A percentile compares a stretch with the other conserved stretches of the same genome.
These are phyloP conservation scores for Candida odintsovae DNA, from an alignment of 805 yeast species.

Conservation along the genomic window DNA sequence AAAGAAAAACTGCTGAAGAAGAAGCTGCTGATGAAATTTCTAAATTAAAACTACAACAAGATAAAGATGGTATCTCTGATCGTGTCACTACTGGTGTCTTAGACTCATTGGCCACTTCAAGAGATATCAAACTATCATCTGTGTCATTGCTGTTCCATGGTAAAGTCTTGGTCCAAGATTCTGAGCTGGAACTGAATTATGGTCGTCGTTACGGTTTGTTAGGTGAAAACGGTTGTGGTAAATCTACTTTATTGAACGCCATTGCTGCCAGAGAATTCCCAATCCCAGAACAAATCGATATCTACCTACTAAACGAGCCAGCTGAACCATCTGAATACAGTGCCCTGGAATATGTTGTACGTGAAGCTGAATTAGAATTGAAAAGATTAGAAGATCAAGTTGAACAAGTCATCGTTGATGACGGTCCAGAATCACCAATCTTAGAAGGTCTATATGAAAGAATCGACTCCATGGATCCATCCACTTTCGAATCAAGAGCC, in stretches of 20 bases:
- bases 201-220: constrained; percentile 97
- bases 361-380: constrained; percentile 92
- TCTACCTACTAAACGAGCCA: constrained; percentile 93
- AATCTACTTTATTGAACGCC: constrained; percentile 89
- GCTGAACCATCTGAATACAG: constrained; percentile 90
- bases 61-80: constrained; percentile 89
- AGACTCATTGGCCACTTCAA: constrained; percentile 80
- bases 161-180: constrained; percentile 91
- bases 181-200: constrained; percentile 85
- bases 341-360: constrained; percentile 93
- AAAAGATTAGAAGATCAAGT: constrained; percentile 87
- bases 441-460: constrained; percentile 91
- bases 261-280: constrained; percentile 96
- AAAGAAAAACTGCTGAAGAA: constrained; percentile 38
- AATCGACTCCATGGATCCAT: constrained; percentile 92
- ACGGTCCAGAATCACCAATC: constrained; percentile 87
- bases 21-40: constrained; percentile 70
- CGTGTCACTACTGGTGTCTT: constrained; percentile 98
- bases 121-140: constrained; percentile 89
- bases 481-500: constrained; percentile 95
- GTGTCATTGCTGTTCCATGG: constrained; percentile 95
- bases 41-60: constrained; percentile 87
- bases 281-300: constrained; percentile 84
- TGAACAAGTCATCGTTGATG: constrained; percentile 81
- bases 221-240: constrained; percentile 99